Percentiles rank a stretch among this genome's conserved stretches.
Conservation (phyloP, 192 early-diverging fungal species). For the Umbelopsis sp. region DNA sequence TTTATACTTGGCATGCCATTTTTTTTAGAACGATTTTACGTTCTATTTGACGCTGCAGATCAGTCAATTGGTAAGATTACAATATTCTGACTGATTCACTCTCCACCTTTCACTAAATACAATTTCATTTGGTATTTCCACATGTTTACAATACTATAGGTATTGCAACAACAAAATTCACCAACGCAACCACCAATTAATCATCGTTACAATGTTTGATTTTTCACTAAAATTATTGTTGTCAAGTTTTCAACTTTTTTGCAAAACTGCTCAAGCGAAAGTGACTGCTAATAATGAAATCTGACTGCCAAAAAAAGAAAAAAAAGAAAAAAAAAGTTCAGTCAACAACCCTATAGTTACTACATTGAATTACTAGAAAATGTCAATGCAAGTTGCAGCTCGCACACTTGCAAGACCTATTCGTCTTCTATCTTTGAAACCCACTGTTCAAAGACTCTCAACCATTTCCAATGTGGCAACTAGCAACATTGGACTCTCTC, state of each 20-base stretch:
- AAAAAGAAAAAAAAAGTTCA: conserved; percentile 18
- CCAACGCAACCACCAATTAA: not conserved
- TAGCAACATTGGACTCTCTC: not conserved
- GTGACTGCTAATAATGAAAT: too few species aligned
- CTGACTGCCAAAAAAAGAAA: too few species aligned
- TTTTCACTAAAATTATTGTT: too few species aligned
- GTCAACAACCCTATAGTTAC: not conserved
- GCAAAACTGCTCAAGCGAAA: too few species aligned
- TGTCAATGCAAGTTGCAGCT: conserved; percentile 12
- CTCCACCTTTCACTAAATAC: too few species aligned
- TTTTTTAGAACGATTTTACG: conserved; percentile 50
- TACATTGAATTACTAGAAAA: not conserved
- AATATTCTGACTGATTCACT: too few species aligned
- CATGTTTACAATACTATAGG: not conserved
- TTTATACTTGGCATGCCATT: conserved; percentile 57
- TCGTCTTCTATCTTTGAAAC: not conserved
- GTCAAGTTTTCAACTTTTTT: too few species aligned
- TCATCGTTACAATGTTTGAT: not conserved
- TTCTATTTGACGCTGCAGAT: conserved; percentile 29
- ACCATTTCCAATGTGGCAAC: not conserved
- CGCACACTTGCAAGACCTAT: not conserved
- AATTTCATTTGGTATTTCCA: too few species aligned
- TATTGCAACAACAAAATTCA: not conserved
- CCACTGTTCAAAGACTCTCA: not conserved
- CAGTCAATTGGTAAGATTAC: not conserved